Base-by-base conservation (phyloP, 306 rosid genomes). In the Malus asiatica region DNA sequence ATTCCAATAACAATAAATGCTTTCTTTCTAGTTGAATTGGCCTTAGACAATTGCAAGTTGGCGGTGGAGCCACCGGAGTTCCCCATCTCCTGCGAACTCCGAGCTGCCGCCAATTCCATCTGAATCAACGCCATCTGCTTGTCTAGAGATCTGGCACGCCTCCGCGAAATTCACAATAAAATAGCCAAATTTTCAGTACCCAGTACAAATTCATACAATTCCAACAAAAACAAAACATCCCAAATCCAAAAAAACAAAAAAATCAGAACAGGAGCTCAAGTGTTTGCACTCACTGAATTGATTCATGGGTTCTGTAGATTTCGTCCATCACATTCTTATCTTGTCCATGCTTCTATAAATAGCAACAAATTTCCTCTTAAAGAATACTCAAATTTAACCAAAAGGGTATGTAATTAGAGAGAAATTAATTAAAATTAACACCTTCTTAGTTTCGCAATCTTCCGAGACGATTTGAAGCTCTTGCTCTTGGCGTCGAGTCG, bases 1-100 rank as follows among this genome's bases (percentile, higher is more conserved):
- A 95, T 95, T 70, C 99, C 99, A 67, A 95, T 92, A 48, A 95
- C 97, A 73, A 95, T 78, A 72, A 95, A 90, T 3, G 79, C 89
- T 85, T 95, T 95, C 93, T 90, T 86, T 79, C 77, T 88, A 19
- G 82, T 82, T 25, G 82, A 1, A 40, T 69, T 79, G 45, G 84
- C 88, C 29, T 30, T 55, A 7, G 82, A 46, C 69, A 58, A 61
- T n/a, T 4, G 79, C 33, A 83, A 62, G 23, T 62, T 76, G 51
- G 76, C 58, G 42, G 85, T 27, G 20, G 89, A 85, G 73, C 84
- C 78, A 73, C 71, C 87, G 1, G 92, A 77, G 66, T 55, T 59
- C 38, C 84, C 88, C 67, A 13, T 72, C 75, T 87, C 93, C 62
- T 83, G 82, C 71, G 93, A 85, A 81, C 86, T 85, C 81, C 97